phyloP scores from a whole-genome alignment of 805 yeast species.

The Ascoidea rubescens region DNA sequence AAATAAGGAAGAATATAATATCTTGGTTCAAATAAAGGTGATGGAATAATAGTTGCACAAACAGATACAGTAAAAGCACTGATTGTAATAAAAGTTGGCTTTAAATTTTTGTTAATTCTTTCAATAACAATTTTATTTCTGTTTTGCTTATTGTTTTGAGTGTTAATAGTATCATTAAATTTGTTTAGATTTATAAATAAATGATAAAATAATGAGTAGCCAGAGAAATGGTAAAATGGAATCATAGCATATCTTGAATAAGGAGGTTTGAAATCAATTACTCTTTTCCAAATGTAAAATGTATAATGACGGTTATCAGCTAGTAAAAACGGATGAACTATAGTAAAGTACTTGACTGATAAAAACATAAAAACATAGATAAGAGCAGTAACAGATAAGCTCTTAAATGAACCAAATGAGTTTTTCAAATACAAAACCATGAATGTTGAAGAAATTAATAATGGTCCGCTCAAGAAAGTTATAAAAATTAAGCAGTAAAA shows the following conservation, averaged over 20 bases:
- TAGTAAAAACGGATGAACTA: constrained; percentile 77
- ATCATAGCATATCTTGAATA: constrained; percentile 36
- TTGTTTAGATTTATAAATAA: background rate
- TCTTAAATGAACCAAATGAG: constrained; percentile 14
- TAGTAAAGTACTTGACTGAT: constrained; percentile 48
- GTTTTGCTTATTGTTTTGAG: too few relatives aligned
- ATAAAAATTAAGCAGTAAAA: constrained; percentile 65
- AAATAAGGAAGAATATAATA: constrained; percentile 76
- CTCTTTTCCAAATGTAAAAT: constrained; percentile 65
- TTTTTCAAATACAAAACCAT: constrained; percentile 25
- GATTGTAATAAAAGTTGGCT: constrained; percentile 20
- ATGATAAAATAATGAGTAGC: constrained; percentile 15
- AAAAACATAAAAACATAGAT: constrained; percentile 23
- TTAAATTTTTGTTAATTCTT: background rate
- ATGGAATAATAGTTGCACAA: constrained; percentile 56
- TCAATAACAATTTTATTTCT: background rate
- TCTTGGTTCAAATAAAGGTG: constrained; percentile 90
- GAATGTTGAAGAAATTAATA: constrained; percentile 42
- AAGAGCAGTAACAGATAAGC: constrained; percentile 5
- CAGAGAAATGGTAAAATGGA: constrained; percentile 58
- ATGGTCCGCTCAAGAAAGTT: constrained; percentile 53
- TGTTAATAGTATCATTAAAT: background rate
- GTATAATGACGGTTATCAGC: constrained; percentile 94
- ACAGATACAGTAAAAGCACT: constrained; percentile 39
- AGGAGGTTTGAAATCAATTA: constrained; percentile 33